These are phyloP conservation scores for Sarocladium brachiariae DNA, from an alignment of 2,329 filamentous ascomycete species.

Conservation along the genomic window DNA sequence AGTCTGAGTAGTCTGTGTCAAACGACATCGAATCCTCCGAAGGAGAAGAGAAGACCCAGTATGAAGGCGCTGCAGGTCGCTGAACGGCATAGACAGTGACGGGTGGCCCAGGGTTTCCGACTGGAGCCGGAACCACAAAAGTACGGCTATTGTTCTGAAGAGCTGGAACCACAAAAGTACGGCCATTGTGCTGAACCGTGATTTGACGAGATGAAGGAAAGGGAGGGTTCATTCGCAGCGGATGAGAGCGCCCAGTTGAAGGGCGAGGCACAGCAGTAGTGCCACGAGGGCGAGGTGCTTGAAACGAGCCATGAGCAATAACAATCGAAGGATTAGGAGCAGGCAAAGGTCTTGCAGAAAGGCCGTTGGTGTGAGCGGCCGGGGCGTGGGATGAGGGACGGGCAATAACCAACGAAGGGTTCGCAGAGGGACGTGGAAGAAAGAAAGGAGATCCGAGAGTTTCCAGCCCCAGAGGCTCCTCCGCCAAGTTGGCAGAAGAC, in stretches of 20 bases:
- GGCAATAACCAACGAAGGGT: too few species aligned
- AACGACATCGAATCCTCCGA: too few species aligned
- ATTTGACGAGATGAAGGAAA: not conserved
- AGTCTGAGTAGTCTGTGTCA: too few species aligned
- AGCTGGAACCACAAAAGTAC: too few species aligned
- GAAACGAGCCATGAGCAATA: conserved; percentile 1
- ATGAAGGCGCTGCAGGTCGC: not conserved
- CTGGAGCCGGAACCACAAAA: not conserved
- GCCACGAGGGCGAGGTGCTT: not conserved
- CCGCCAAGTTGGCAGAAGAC: not conserved
- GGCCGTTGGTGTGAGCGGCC: too few species aligned
- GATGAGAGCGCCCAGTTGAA: not conserved
- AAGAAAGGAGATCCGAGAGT: too few species aligned
- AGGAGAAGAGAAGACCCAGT: not conserved
- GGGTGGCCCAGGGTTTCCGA: not conserved
- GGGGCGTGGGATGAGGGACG: too few species aligned
- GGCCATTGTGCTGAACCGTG: too few species aligned
- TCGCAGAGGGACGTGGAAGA: too few species aligned
- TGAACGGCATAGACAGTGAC: not conserved
- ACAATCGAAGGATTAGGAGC: not conserved
- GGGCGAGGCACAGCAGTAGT: not conserved
- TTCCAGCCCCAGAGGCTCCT: too few species aligned
- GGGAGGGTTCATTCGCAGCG: not conserved
- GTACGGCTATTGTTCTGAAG: not conserved
- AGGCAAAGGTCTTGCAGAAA: too few species aligned